Percentiles rank a stretch among this genome's conserved stretches.
phyloP scores from a whole-genome alignment of 2,329 filamentous ascomycete genomes.

The Colletotrichum magnum region DNA sequence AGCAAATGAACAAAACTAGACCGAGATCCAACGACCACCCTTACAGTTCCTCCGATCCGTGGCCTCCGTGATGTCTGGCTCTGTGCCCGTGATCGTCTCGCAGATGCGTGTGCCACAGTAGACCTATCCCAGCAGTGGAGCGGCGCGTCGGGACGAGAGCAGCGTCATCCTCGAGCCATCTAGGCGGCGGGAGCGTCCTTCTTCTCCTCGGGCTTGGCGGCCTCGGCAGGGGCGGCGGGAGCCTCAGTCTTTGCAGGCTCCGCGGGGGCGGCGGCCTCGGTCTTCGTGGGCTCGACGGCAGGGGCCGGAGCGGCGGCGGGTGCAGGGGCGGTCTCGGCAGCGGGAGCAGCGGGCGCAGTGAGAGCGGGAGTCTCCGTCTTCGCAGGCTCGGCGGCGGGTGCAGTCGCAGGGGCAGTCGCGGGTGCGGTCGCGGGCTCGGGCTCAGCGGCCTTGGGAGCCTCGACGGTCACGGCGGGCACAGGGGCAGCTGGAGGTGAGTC shows the following conservation, averaged over 20 bases:
- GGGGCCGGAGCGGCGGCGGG: slow-evolving; percentile 43
- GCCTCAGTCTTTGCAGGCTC: slow-evolving; percentile 42
- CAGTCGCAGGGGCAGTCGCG: slow-evolving; percentile 41
- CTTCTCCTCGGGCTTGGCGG: slow-evolving; percentile 44
- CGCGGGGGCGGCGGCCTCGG: slow-evolving; percentile 45
- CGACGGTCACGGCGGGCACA: slow-evolving; percentile 43
- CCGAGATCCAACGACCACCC: slow-evolving; percentile 15
- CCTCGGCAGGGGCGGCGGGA: slow-evolving; percentile 44
- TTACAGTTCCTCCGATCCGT: neutral
- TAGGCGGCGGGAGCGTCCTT: slow-evolving; percentile 43
- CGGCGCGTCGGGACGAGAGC: too few relatives aligned
- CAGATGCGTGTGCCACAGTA: too few relatives aligned
- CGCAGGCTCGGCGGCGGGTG: slow-evolving; percentile 45
- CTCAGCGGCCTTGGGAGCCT: slow-evolving; percentile 45
- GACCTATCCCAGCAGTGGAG: too few relatives aligned
- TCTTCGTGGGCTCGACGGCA: slow-evolving; percentile 40
- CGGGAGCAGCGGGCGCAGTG: slow-evolving; percentile 35
- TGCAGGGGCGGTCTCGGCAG: slow-evolving; percentile 44
- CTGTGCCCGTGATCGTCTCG: too few relatives aligned
- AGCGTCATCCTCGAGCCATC: neutral
- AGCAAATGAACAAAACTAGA: slow-evolving; percentile 34
- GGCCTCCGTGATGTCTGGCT: neutral
- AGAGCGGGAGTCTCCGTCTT: slow-evolving; percentile 38
- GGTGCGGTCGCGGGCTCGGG: slow-evolving; percentile 43
- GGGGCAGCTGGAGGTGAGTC: slow-evolving; percentile 24